Base-by-base conservation (phyloP, 768 basidiomycete species). In the Leccinum longicurvipes region DNA sequence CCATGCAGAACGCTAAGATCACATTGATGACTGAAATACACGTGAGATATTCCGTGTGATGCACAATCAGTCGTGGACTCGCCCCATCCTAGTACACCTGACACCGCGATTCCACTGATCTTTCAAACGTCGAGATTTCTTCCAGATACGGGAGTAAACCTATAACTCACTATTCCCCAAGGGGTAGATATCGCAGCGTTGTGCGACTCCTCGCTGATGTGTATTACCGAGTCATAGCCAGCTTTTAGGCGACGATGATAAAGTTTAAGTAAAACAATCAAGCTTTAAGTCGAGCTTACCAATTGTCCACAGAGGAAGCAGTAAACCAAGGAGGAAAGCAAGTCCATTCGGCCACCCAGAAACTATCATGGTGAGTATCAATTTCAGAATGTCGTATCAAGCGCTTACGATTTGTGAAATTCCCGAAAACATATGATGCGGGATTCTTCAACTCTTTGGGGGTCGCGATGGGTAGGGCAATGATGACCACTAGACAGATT, bases 391-490 rank as follows among this genome's bases (percentile, higher is more conserved):
- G 14, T 24, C 12, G 17, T 55, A 25, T 28, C 3, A 25, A 28
- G 7, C 42, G 19, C 76, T 48, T 47, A 84, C 84, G 62, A 58
- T 87, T 87, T 31, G 74, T 72, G 52, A 86, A 85, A 47, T 82
- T 76, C 14, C 81, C 78, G 21, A 90, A 77, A 0, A 84, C 86
- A 55, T 80, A 85, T 8, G 76, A 75, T 1, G 84, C 78, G 3
- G 72, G 75, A 64, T 89, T 90, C 60, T 70, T 79, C 49, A 83
- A 77, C 28, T 82, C 79, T n/a, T 67, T 68, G 2, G 84, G 84
- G 1, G 86, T 84, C 2, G 82, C 79, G 11, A 75, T 79, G 1
- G 86, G 87, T 0, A 90, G 72, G 3, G 79, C 84, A 49, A 92
- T 78, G 50, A 90, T 55, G 31, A 62, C 17, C 6, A 47, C 17